Conservation (phyloP, 371 early-diverging fungal genomes). For the Synchytrium microbalum region DNA sequence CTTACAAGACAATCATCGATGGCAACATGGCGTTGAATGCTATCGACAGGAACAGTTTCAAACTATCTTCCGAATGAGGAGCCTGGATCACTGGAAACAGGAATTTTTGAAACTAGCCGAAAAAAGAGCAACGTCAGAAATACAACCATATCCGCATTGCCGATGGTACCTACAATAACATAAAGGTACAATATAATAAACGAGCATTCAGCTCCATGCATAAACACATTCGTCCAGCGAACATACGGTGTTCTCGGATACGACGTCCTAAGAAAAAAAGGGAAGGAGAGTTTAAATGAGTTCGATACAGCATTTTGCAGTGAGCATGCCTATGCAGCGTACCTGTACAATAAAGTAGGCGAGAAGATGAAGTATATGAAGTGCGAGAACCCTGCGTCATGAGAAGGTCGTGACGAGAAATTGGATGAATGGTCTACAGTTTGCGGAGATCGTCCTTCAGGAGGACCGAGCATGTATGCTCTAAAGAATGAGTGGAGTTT, state of each 20-base stretch:
- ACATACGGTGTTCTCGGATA: conserved; percentile 19
- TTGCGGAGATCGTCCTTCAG: not conserved
- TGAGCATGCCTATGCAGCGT: no score
- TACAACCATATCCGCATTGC: conserved; percentile 1
- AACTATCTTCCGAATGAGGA: conserved; percentile 8
- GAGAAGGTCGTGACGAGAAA: not conserved
- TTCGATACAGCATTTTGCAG: not conserved
- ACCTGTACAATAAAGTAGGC: no score
- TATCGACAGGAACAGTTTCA: conserved; percentile 14
- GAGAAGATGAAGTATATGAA: no score
- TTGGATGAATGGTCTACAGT: no score
- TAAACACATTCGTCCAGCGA: conserved; percentile 15
- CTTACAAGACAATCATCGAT: conserved; percentile 5
- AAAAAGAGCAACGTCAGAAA: not conserved
- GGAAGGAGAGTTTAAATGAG: not conserved
- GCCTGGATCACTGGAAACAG: conserved; percentile 14
- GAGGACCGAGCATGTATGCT: conserved; percentile 3
- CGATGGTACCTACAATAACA: not conserved
- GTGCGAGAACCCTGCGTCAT: not conserved
- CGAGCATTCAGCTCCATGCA: conserved; percentile 9
- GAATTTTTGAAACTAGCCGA: conserved; percentile 14
- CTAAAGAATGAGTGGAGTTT: conserved; percentile 18
- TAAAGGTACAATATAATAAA: conserved; percentile 9
- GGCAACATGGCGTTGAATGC: conserved; percentile 16
- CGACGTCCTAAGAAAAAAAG: conserved; percentile 4